Evolutionary conservation across 306 rosid genomes (phyloP), one percentile per base, ranked within the genome.

Genomic region (Gastrolobium villosum): DNA sequence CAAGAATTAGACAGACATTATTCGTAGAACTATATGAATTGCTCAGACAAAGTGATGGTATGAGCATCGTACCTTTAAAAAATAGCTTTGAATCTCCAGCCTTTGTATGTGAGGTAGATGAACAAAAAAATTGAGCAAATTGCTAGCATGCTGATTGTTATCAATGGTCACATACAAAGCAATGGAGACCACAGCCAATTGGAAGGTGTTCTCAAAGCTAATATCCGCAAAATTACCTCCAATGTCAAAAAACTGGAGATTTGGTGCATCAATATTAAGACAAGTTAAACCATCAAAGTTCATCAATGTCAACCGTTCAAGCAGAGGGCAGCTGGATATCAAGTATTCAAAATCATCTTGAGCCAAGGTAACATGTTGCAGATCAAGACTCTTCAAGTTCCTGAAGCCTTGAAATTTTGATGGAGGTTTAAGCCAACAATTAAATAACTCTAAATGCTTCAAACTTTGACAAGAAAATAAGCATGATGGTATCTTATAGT

Each of bases 321-420:
- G 90, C 70, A 81, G 50, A 57, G 89, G 90, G 78, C 92, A 88
- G 56, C 71, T 75, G 36, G 85, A 65, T 79, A 90, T 77, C 72
- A 90, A 71, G 26, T 70, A 81, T 62, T 86, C 87, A 32, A 90
- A 86, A 79, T 37, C 89, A 83, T 55, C 84, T 77, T 83, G 94
- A 64, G 86, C 72, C 86, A 90, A 37, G 72, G 89, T 88, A 74
- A 90, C 89, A 81, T 81, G 84, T 76, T 86, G 92, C 82, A 90
- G 82, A 86, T 90, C 90, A 86, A 90, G 90, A 82, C 88, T 86
- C 77, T 83, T 88, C 83, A 88, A 85, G 78, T 77, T 88, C 80
- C 50, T 81, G 48, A 90, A 88, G 64, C 91, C 89, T 72, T 52
- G 39, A 81, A 88, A 85, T 9, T 82, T 72, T n/a, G 79, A 83